Base-by-base conservation (phyloP, 2,329 filamentous ascomycete species). In the Aspergillus persii region DNA sequence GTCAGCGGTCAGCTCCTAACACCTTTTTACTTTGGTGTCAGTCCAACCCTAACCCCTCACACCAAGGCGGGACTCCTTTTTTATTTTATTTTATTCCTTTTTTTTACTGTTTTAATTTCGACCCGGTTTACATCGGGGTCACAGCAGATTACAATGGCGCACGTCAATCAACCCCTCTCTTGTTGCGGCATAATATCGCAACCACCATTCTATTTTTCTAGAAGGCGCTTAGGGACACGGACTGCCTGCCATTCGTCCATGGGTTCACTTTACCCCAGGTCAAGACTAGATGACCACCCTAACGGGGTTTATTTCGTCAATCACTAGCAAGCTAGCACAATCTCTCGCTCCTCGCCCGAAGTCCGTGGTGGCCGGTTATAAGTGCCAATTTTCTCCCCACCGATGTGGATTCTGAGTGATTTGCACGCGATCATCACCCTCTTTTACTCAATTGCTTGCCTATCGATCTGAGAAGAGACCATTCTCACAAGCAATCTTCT, bases 251-350 rank as follows among this genome's bases (percentile, higher is more conserved):
- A 49, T 60, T 48, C 50, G 51, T 41, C 56, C 46, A 55, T 59
- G 56, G 47, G 15, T 58, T 57, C 52, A 48, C 54, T 50, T 58
- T 72, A 72, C 70, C 70, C 70, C 70, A 71, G 70, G 69, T 71
- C 68, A 54, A 55, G 54, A 50, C 59, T 53, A 51, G 53, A 52
- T 54, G 53, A 26, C 53, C 53, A 58, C 52, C 50, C 54, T 58
- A 54, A 53, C 50, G 53, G 57, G 55, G 53, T 33, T 54, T 61
- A 61, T 63, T 61, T 59, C 62, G 58, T 61, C 62, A 63, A 59
- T 50, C 46, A 29, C 47, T 46, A 58, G 52, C 57, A 39, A 53
- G 55, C 62, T 58, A 63, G 59, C 58, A 60, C 56, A 52, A 63
- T 63, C 59, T 53, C 36, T 41, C 36, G 36, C 36, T 41, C 53